Conservation (phyloP, 257 asterid species). For the Knoxia roxburghii region DNA sequence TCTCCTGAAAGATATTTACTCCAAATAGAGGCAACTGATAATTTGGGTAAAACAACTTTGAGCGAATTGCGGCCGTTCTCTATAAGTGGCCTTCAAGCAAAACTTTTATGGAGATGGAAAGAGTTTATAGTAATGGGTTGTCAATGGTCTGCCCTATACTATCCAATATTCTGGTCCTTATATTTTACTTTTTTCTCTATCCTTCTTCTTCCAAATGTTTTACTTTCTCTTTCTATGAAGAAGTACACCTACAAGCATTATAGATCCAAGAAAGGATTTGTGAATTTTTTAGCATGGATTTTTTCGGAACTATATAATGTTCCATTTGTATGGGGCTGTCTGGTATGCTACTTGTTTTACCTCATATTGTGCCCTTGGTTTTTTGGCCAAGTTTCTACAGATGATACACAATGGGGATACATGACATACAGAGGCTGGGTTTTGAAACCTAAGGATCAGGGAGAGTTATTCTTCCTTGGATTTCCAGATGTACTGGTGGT, state of each 20-base stretch:
- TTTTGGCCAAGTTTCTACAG: conserved; percentile 53
- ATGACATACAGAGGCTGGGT: conserved; percentile 95
- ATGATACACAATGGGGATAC: conserved; percentile 51
- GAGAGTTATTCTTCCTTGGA: conserved; percentile 51
- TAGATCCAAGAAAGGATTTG: conserved; percentile 40
- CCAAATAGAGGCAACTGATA: conserved; percentile 70
- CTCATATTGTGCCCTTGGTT: conserved; percentile 87
- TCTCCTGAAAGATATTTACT: conserved; percentile 68
- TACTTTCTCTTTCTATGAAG: conserved; percentile 36
- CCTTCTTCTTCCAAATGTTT: conserved; percentile 53
- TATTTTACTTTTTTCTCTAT: conserved; percentile 37
- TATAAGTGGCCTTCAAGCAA: conserved; percentile 48
- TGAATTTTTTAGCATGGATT: conserved; percentile 47
- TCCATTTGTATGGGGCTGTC: conserved; percentile 44
- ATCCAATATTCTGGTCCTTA: conserved; percentile 56
- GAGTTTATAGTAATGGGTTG: conserved; percentile 93
- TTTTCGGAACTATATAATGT: conserved; percentile 40
- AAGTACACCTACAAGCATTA: conserved; percentile 44
- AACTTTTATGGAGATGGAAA: conserved; percentile 63
- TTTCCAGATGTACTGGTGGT: conserved; percentile 89
- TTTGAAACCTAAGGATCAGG: conserved; percentile 20
- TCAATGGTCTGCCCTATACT: conserved; percentile 79
- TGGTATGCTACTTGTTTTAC: conserved; percentile 59
- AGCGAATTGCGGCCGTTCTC: conserved; percentile 83
- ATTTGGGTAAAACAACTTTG: conserved; percentile 45